phyloP scores from a whole-genome alignment of 2,329 filamentous ascomycete genomes.

The Arthrobotrys musiformis region DNA sequence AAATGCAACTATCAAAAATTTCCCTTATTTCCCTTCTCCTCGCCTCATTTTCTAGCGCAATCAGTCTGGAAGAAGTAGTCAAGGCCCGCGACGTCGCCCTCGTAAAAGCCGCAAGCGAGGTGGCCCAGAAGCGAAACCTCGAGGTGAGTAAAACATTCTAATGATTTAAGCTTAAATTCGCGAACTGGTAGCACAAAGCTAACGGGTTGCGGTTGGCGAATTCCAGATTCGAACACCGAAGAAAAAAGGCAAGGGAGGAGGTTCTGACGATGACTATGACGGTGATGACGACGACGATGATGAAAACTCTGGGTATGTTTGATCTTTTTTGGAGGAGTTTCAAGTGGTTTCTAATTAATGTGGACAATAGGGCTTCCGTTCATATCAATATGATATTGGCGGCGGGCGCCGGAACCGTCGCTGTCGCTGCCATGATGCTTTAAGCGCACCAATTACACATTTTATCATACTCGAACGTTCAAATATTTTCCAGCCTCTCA shows the following conservation, averaged over 20 bases:
- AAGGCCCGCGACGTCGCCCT: slow-evolving; percentile 4
- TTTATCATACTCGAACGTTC: too few relatives aligned
- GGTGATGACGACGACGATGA: neutral
- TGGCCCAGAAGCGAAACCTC: slow-evolving; percentile 18
- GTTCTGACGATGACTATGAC: neutral
- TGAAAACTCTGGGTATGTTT: slow-evolving; percentile 25
- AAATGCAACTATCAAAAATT: slow-evolving; percentile 37
- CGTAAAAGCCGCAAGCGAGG: slow-evolving; percentile 16
- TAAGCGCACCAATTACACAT: too few relatives aligned
- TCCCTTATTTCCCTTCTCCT: slow-evolving; percentile 23
- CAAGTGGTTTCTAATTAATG: slow-evolving; percentile 9
- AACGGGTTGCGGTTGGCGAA: neutral
- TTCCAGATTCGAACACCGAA: slow-evolving; percentile 7
- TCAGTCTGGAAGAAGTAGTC: neutral
- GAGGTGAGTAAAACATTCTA: slow-evolving; percentile 19
- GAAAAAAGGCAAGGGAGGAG: neutral
- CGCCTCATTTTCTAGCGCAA: slow-evolving; percentile 23
- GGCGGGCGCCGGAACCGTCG: slow-evolving; percentile 15
- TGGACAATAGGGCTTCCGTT: slow-evolving; percentile 10
- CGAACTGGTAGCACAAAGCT: neutral
- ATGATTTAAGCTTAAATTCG: slow-evolving; percentile 7
- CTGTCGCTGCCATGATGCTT: slow-evolving; percentile 35
- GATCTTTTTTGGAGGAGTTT: neutral
- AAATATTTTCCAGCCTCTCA: too few relatives aligned
- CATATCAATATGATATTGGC: slow-evolving; percentile 31